phyloP scores from a whole-genome alignment of 1,284 basidiomycete species.

The Trichosporon ovoides region DNA sequence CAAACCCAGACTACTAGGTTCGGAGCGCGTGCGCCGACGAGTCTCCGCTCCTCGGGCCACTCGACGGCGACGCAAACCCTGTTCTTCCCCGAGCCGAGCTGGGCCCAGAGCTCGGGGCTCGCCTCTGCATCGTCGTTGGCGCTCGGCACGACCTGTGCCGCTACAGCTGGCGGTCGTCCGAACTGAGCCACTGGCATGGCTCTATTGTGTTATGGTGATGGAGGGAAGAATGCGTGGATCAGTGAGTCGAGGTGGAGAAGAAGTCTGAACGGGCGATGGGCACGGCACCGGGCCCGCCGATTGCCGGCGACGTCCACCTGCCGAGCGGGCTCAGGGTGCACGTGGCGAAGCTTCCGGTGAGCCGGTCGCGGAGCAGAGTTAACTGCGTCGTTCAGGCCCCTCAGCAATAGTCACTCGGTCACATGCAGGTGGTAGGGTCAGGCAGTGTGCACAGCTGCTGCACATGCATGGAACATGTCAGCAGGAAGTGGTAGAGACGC shows the following conservation, averaged over 20 bases:
- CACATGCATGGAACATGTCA: too few species aligned
- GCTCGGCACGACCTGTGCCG: conserved; percentile 13
- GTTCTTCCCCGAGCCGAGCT: conserved; percentile 1
- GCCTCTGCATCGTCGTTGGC: conserved; percentile 15
- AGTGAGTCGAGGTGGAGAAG: neutral
- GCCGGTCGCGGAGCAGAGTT: too few species aligned
- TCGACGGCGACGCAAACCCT: conserved; percentile 16
- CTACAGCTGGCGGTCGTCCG: conserved; percentile 16
- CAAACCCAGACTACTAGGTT: conserved; percentile 21
- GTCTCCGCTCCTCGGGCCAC: conserved; percentile 17
- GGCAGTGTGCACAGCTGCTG: too few species aligned
- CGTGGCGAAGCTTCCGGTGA: too few species aligned
- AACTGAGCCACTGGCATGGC: conserved; percentile 15
- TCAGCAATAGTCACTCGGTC: too few species aligned
- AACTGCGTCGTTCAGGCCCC: too few species aligned
- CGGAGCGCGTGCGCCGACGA: conserved; percentile 8
- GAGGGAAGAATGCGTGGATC: neutral
- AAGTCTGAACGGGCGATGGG: neutral
- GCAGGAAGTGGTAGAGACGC: too few species aligned
- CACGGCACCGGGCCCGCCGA: conserved; percentile 2
- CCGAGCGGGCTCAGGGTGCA: too few species aligned
- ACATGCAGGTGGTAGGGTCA: too few species aligned
- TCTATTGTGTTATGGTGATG: neutral
- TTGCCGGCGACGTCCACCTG: conserved; percentile 3
- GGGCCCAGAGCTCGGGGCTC: conserved; percentile 15